Conservation (phyloP, 257 asterid genomes). For the Nicotiana attenuata region DNA sequence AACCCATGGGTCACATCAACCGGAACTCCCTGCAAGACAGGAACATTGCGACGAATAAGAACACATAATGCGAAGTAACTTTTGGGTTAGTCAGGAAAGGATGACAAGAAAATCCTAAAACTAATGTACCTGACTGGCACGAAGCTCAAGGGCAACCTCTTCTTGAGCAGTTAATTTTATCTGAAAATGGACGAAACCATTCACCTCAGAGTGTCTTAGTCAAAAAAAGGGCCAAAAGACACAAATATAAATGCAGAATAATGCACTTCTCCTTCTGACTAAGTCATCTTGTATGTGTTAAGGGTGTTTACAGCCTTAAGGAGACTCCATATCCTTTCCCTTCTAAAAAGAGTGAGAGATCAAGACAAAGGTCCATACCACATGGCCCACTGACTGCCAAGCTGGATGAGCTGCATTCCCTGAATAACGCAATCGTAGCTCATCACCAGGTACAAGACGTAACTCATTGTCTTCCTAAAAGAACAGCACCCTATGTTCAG, state of each 20-base stretch:
- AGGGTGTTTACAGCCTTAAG: background rate
- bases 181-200: slow-evolving; percentile 31
- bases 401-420: slow-evolving; percentile 96
- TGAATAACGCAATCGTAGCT: slow-evolving; percentile 83
- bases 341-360: background rate
- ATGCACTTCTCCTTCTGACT: background rate
- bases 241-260: background rate
- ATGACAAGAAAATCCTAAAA: background rate
- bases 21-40: slow-evolving; percentile 75
- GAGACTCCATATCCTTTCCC: background rate
- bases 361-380: slow-evolving; percentile 51
- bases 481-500: slow-evolving; percentile 15
- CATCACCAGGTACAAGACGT: slow-evolving; percentile 99
- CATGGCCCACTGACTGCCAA: slow-evolving; percentile 98
- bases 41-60: slow-evolving; percentile 16
- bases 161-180: slow-evolving; percentile 92
- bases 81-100: background rate
- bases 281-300: background rate
- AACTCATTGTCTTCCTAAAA: slow-evolving; percentile 97
- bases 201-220: background rate
- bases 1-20: slow-evolving; percentile 87
- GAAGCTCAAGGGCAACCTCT: slow-evolving; percentile 99
- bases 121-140: slow-evolving; percentile 72
- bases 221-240: background rate
- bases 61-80: background rate